Base-by-base conservation (phyloP, 2,329 filamentous ascomycete species). In the Verticillium longisporum region DNA sequence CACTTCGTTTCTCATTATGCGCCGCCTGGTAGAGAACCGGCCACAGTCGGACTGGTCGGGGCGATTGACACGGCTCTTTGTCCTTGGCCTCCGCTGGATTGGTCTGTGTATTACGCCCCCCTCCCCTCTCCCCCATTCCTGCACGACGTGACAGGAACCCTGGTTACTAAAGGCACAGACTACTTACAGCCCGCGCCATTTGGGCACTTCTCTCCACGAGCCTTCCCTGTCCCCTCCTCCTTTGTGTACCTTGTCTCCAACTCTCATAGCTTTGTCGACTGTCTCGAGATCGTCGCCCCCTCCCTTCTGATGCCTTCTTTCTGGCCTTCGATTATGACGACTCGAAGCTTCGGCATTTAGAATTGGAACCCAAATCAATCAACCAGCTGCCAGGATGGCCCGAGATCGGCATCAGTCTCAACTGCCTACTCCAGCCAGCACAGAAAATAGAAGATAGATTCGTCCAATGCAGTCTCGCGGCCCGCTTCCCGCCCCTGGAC, bases 131-230 rank as follows among this genome's bases (percentile, higher is more conserved):
- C 41, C 14, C 41, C 41, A 50, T 32, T 55, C 54, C 26, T 32
- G 32, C 61, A 57, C 60, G 55, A n/a, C 18, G 59, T 59, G 59
- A 61, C 53, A 60, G 38, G 61, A 60, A 57, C 63, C 63, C 61
- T 63, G 61, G 57, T 21, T 50, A 45, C 32, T 56, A 61, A 59
- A 58, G 62, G 63, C 63, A 64, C 63, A 64, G 60, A 60, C 62
- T 58, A 57, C 26, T 2, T 26, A 26, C 56, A 63, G 62, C 58
- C 62, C 63, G 63, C 63, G 62, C 63, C 56, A 61, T 64, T 64
- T 50, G 62, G 60, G 60, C 63, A 63, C 59, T 55, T 33, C 56
- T n/a, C 62, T 21, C 62, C 55, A 62, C 61, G 61, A 64, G 58
- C 45, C 41, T 50, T 50, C 41, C 41, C 55, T 56, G 31, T 34